Base-by-base conservation (phyloP, 2,329 filamentous ascomycete species). In the Phoma sp. region DNA sequence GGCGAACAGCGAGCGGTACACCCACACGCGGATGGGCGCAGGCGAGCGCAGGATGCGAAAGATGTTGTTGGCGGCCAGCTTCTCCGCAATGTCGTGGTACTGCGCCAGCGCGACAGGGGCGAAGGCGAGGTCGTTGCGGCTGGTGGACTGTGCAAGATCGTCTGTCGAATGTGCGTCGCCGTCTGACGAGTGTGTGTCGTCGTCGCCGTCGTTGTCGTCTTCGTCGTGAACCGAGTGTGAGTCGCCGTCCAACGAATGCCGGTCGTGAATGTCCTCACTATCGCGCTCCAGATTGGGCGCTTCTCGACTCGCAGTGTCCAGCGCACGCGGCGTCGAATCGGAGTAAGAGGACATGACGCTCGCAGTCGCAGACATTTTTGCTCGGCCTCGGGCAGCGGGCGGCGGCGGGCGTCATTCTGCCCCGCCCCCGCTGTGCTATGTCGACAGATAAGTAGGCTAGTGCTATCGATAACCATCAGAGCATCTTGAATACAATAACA, bases 21-120 rank as follows among this genome's bases (percentile, higher is more conserved):
- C 60, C 67, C 64, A 69, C 33, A 64, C 55, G 46, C 68, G 67
- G 27, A 70, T 62, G 13, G 64, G 65, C 21, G 63, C 65, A 22
- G 67, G 68, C 38, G 64, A 62, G 50, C 61, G 61, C 17, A 70
- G 62, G 46, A 69, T 64, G 49, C 65, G 60, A 33, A 58, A 63
- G 54, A 63, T 32, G 48, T 63, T 63, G 64, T 67, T 66, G 44
- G 59, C 49, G 58, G 64, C 65, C 59, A 67, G 58, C 43, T 61
- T 62, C 51, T 63, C 51, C 35, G 43, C 37, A 24, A 67, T 51
- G 54, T 50, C 55, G 58, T 67, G 64, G 58, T 64, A 67, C 43
- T 69, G 64, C 58, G 64, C 64, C 41, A 67, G 61, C 51, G 60
- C 64, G 31, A 67, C 56, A 1, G 61, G 57, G 13, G 64, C 64